Evolutionary conservation across 2,329 filamentous ascomycete genomes (phyloP).

Genomic region (Nectriaceae sp.): DNA sequence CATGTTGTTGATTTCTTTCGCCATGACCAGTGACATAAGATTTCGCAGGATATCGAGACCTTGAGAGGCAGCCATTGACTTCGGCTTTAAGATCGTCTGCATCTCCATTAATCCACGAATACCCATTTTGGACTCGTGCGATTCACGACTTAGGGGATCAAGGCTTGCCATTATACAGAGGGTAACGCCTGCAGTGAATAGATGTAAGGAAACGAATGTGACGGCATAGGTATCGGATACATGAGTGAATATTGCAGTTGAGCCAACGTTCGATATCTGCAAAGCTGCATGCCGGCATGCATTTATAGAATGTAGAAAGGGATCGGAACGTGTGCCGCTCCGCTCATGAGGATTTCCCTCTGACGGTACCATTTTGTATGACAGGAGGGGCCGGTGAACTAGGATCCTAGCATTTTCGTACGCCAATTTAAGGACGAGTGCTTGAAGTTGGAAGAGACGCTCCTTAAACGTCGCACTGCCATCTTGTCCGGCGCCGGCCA

Average conservation of each 20-base stretch:
- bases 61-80: conserved; percentile 24
- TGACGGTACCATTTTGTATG: conserved; percentile 1
- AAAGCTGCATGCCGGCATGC: conserved; percentile 25
- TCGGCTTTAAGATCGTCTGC: conserved; percentile 17
- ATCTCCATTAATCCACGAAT: conserved; percentile 26
- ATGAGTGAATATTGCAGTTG: conserved; percentile 9
- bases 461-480: conserved; percentile 8
- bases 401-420: conserved; percentile 37
- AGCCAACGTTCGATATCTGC: conserved; percentile 19
- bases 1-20: conserved; percentile 21
- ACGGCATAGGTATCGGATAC: conserved; percentile 26
- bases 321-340: neutral
- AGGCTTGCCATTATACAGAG: conserved; percentile 23
- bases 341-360: neutral
- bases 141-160: conserved; percentile 20
- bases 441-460: conserved; percentile 32
- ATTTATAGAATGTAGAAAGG: conserved; percentile 13
- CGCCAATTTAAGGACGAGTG: conserved; percentile 33
- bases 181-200: conserved; percentile 27
- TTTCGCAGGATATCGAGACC: conserved; percentile 21
- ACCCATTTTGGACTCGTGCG: conserved; percentile 21
- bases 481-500: neutral
- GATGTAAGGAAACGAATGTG: conserved; percentile 25
- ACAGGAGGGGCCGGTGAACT: conserved; percentile 23
- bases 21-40: conserved; percentile 23